A percentile compares a stretch with the other conserved stretches of the same genome.
Evolutionary conservation across 306 rosid genomes (phyloP).

Genomic region (Cicer yamashitae): DNA sequence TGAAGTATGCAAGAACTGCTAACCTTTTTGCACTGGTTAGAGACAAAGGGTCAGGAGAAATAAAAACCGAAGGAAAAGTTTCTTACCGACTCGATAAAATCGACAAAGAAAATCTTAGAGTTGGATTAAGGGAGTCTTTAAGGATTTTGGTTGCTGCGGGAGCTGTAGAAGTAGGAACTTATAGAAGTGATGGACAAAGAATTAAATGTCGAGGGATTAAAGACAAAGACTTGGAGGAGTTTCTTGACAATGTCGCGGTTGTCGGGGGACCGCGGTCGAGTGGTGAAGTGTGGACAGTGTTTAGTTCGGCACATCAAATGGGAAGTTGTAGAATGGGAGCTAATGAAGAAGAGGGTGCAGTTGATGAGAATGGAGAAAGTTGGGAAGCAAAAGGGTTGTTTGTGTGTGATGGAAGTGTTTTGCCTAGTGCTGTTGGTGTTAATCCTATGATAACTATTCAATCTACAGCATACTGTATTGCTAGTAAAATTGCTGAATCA

Average conservation of each 20-base stretch:
- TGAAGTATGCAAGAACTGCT: constrained; percentile 74
- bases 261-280: constrained; percentile 70
- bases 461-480: constrained; percentile 84
- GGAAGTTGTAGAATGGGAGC: constrained; percentile 81
- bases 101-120: constrained; percentile 71
- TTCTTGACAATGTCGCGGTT: constrained; percentile 62
- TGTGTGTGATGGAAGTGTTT: constrained; percentile 89
- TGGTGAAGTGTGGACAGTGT: constrained; percentile 65
- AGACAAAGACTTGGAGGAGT: constrained; percentile 72
- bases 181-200: constrained; percentile 88
- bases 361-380: constrained; percentile 82
- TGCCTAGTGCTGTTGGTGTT: constrained; percentile 85
- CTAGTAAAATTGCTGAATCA: constrained; percentile 72
- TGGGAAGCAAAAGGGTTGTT: constrained; percentile 91
- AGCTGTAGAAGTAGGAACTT: constrained; percentile 93
- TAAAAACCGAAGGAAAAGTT: constrained; percentile 57
- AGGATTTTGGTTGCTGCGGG: constrained; percentile 88
- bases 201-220: constrained; percentile 64
- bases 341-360: constrained; percentile 69
- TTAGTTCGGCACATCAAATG: constrained; percentile 82
- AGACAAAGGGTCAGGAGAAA: constrained; percentile 86
- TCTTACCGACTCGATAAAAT: constrained; percentile 56
- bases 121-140: constrained; percentile 71
- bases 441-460: constrained; percentile 96
- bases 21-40: constrained; percentile 70